These are phyloP conservation scores for Sugiyamaella japonica DNA, from an alignment of 1,139 yeast genomes.

Conservation along the genomic window DNA sequence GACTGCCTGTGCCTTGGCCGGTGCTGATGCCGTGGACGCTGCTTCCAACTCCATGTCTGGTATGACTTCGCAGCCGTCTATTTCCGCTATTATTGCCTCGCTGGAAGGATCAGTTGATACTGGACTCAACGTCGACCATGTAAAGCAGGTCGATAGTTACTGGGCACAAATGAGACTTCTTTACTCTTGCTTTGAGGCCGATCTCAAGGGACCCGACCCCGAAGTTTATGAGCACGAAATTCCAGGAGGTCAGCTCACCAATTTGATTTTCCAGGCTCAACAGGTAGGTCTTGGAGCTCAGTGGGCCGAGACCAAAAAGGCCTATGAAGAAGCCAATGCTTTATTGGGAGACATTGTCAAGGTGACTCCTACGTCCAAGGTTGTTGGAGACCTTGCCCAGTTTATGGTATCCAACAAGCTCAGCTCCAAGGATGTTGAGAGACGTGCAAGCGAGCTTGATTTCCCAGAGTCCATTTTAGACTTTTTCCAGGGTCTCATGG, in stretches of 20 bases:
- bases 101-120: conserved; percentile 83
- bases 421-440: conserved; percentile 77
- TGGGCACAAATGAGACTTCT: conserved; percentile 99
- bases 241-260: conserved; percentile 99
- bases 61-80: conserved; percentile 96
- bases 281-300: conserved; percentile 96
- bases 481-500: conserved; percentile 98
- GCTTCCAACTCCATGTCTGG: conserved; percentile 98
- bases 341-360: conserved; percentile 94
- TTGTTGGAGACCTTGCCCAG: conserved; percentile 98
- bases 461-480: conserved; percentile 98
- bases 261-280: conserved; percentile 96
- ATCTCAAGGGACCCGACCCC: conserved; percentile 98
- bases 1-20: conserved; percentile 92
- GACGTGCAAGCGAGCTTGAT: conserved; percentile 85
- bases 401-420: conserved; percentile 96
- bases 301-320: conserved; percentile 94
- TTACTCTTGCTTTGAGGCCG: conserved; percentile 97
- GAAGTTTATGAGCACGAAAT: conserved; percentile 98
- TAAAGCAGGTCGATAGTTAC: conserved; percentile 84
- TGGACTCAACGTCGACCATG: conserved; percentile 64
- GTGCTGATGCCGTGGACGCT: conserved; percentile 98
- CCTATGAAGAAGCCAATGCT: conserved; percentile 85
- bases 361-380: conserved; percentile 98
- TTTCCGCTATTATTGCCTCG: conserved; percentile 89